Evolutionary conservation across 441 rosid species (phyloP).

Genomic region (Erodium trifolium): DNA sequence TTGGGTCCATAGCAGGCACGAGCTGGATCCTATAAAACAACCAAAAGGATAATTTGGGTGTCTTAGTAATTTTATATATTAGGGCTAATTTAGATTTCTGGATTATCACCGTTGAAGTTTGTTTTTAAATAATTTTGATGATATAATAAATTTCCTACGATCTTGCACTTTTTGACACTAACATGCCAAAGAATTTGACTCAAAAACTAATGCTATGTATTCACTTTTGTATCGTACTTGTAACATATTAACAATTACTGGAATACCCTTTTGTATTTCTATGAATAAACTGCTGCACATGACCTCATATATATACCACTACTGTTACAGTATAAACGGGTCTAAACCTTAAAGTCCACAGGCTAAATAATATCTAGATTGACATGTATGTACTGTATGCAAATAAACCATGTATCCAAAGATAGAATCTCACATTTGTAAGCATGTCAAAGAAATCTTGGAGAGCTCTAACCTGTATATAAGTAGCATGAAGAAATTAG

Average conservation of each 20-base stretch:
- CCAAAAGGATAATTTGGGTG: conserved; percentile 3
- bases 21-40: conserved; percentile 44
- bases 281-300: no score
- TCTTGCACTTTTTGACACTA: no score
- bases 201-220: no score
- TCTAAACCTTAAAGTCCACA: no score
- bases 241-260: neutral
- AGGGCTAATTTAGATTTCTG: neutral
- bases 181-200: no score
- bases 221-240: neutral
- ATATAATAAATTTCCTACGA: no score
- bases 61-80: neutral
- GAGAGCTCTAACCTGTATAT: conserved; percentile 71
- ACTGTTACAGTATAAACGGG: no score
- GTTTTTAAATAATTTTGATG: no score
- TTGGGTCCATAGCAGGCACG: conserved; percentile 97
- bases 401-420: conserved; percentile 9
- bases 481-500: conserved; percentile 13
- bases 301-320: no score
- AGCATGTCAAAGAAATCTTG: conserved; percentile 85
- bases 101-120: neutral
- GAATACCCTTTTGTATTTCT: no score
- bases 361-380: no score
- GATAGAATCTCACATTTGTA: conserved; percentile 63
- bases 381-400: no score